Evolutionary conservation across 257 asterid species (phyloP).

Genomic region (Fraxinus pennsylvanica): DNA sequence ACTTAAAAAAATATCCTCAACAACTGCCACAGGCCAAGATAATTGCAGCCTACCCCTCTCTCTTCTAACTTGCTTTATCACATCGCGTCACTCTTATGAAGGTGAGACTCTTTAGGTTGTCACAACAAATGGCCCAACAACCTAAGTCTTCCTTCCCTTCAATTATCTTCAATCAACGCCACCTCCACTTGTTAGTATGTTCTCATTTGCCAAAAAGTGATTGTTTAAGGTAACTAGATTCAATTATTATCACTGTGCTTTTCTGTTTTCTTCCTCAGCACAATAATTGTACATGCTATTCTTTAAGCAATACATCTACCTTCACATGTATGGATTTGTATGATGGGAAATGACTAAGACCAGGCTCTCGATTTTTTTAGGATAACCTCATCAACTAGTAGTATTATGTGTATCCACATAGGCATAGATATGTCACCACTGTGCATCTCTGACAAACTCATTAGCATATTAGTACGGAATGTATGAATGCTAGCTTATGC

Average conservation of each 20-base stretch:
- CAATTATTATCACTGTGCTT: neutral
- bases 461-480: neutral
- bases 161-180: neutral
- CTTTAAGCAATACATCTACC: slow-evolving; percentile 13
- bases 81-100: neutral
- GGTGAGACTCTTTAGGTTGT: neutral
- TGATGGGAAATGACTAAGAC: neutral
- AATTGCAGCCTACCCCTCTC: neutral
- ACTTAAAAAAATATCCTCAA: neutral
- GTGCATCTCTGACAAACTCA: slow-evolving; percentile 10
- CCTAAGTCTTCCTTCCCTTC: neutral
- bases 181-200: neutral
- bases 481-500: neutral
- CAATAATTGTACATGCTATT: neutral
- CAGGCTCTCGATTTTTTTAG: neutral
- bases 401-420: neutral
- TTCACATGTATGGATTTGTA: neutral
- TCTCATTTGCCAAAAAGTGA: neutral
- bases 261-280: slow-evolving; percentile 12
- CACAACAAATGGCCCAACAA: neutral
- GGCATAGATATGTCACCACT: neutral
- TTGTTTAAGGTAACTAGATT: neutral
- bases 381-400: neutral
- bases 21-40: neutral
- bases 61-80: neutral